These are phyloP conservation scores for Cocos nucifera DNA, from an alignment of 176 grass and related monocot genomes.

Conservation along the genomic window DNA sequence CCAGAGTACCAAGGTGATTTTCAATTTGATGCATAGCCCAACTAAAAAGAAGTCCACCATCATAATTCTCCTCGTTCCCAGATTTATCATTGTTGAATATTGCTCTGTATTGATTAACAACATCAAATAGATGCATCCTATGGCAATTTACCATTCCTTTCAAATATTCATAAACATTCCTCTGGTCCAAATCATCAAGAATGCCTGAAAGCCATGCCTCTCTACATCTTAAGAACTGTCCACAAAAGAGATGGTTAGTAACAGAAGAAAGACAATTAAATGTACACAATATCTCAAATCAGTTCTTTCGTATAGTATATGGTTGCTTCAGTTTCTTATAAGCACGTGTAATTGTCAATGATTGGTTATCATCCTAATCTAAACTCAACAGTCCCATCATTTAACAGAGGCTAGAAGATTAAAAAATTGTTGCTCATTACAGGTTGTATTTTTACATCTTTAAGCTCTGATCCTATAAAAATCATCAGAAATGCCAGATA, in stretches of 20 bases:
- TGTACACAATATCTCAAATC: too few species aligned
- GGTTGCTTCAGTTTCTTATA: too few species aligned
- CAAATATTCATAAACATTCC: constrained; percentile 85
- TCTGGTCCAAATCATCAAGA: constrained; percentile 85
- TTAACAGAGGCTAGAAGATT: too few species aligned
- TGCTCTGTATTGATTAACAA: constrained; percentile 94
- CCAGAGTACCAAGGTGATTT: constrained; percentile 71
- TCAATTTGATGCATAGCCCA: constrained; percentile 96
- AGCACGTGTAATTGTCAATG: too few species aligned
- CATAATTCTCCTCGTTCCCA: constrained; percentile 75
- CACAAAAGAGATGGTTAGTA: background rate
- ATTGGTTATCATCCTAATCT: too few species aligned
- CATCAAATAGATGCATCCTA: constrained; percentile 83
- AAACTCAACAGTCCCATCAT: too few species aligned
- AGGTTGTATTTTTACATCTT: too few species aligned
- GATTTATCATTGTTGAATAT: constrained; percentile 99
- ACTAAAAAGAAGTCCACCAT: constrained; percentile 87
- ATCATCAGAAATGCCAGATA: too few species aligned
- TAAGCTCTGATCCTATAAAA: too few species aligned
- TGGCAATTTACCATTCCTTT: constrained; percentile 86
- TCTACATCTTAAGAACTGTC: constrained; percentile 93
- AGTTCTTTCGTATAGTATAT: too few species aligned
- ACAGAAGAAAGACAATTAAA: constrained; percentile 25
- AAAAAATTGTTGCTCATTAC: too few species aligned
- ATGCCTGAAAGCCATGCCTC: constrained; percentile 89